phyloP scores from a whole-genome alignment of 176 grass and related monocot genomes.

The Thalia dealbata region DNA sequence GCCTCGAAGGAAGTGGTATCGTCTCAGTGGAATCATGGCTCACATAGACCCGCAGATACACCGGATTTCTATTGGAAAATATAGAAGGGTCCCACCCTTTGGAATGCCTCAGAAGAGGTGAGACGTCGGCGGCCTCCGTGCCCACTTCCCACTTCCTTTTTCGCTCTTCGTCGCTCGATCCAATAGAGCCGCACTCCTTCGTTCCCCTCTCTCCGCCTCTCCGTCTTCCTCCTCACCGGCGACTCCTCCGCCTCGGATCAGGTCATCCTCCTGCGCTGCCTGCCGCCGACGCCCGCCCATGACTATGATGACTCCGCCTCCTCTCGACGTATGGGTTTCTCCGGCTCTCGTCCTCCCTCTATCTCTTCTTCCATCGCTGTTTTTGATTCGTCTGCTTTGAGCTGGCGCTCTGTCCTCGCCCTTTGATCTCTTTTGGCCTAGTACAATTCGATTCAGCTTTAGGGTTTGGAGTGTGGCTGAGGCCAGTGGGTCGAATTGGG shows the following conservation, averaged over 20 bases:
- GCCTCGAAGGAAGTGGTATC: too few species aligned
- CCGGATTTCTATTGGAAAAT: too few species aligned
- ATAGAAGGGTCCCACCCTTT: too few species aligned
- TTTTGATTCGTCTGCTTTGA: neutral
- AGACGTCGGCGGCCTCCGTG: neutral
- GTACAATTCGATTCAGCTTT: neutral
- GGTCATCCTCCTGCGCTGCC: neutral
- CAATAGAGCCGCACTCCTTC: neutral
- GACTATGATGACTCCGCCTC: constrained; percentile 21
- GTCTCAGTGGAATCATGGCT: too few species aligned
- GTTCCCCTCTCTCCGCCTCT: too few species aligned
- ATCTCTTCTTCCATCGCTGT: neutral
- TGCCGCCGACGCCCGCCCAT: neutral
- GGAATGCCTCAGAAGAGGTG: too few species aligned
- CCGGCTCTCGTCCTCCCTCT: too few species aligned
- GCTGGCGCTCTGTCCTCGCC: neutral
- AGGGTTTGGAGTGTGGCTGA: constrained; percentile 4
- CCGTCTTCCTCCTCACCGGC: neutral
- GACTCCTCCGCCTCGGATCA: neutral
- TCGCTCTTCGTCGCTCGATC: constrained; percentile 3
- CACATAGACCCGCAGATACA: too few species aligned
- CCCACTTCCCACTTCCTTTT: neutral
- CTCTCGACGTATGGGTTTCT: constrained; percentile 7
- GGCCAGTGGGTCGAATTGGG: neutral
- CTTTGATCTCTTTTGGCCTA: neutral